Conservation (phyloP, 148 eudicot genomes). For the Linanthus parryae region DNA sequence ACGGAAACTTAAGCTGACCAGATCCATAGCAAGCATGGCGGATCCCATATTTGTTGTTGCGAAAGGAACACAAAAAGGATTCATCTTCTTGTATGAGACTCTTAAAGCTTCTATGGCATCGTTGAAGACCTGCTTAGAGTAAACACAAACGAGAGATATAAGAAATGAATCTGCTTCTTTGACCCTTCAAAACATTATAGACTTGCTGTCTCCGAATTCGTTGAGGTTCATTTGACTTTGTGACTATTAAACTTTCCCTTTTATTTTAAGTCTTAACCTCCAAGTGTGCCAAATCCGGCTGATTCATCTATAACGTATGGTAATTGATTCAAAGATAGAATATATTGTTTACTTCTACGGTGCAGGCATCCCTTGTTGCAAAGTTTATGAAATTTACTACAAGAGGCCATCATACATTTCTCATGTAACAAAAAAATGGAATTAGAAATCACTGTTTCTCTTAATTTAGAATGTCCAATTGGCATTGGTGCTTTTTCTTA, state of each 20-base stretch:
- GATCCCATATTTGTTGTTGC: slow-evolving; percentile 98
- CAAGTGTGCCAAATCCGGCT: too few relatives aligned
- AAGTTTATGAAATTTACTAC: too few relatives aligned
- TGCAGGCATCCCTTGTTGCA: too few relatives aligned
- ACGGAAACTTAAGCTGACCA: slow-evolving; percentile 38
- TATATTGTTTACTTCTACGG: too few relatives aligned
- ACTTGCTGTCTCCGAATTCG: too few relatives aligned
- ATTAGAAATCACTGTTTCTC: not conserved
- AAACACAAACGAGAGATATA: slow-evolving; percentile 8
- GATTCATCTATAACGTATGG: too few relatives aligned
- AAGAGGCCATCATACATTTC: not conserved
- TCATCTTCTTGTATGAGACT: slow-evolving; percentile 91
- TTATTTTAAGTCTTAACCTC: too few relatives aligned
- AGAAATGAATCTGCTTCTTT: not conserved
- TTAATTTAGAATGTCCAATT: not conserved
- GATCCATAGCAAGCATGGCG: slow-evolving; percentile 95
- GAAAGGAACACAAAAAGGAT: slow-evolving; percentile 92
- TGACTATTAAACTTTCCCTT: too few relatives aligned
- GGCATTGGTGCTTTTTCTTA: not conserved
- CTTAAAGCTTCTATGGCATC: slow-evolving; percentile 91
- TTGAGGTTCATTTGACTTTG: too few relatives aligned
- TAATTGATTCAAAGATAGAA: too few relatives aligned
- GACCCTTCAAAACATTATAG: not conserved
- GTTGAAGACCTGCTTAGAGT: slow-evolving; percentile 60
- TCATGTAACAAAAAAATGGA: not conserved